Evolutionary conservation across 352 stramenopile species (phyloP).

Genomic region (Globisporangium nunn): DNA sequence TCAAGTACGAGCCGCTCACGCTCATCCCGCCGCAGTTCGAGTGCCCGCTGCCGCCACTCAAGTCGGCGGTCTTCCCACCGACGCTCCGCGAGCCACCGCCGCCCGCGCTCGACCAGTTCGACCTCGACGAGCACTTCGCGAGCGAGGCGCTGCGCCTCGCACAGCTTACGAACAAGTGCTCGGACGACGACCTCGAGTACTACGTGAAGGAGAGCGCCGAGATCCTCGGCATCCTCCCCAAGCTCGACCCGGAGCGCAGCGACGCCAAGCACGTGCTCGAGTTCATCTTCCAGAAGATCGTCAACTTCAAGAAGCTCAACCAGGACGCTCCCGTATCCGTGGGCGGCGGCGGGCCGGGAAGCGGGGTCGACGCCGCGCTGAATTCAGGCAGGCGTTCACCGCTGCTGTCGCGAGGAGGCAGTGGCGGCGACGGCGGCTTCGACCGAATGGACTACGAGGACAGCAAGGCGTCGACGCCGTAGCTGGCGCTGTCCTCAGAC

Average conservation of each 20-base stretch:
- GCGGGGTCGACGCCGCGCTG: slow-evolving; percentile 11
- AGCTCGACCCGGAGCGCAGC: slow-evolving; percentile 58
- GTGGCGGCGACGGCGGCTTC: slow-evolving; percentile 3
- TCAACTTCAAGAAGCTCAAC: slow-evolving; percentile 92
- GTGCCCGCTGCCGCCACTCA: slow-evolving; percentile 88
- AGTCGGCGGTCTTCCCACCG: slow-evolving; percentile 92
- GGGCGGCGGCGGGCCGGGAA: neutral
- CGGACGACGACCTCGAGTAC: slow-evolving; percentile 92
- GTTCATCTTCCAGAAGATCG: slow-evolving; percentile 89
- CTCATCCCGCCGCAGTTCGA: slow-evolving; percentile 95
- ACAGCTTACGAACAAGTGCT: slow-evolving; percentile 95
- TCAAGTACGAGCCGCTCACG: slow-evolving; percentile 93
- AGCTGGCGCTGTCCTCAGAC: neutral
- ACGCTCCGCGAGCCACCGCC: slow-evolving; percentile 84
- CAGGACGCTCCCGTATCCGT: slow-evolving; percentile 34
- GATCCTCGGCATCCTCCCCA: slow-evolving; percentile 86
- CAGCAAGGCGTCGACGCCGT: slow-evolving; percentile 44
- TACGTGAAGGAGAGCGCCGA: slow-evolving; percentile 91
- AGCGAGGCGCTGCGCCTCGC: slow-evolving; percentile 88
- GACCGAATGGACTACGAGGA: slow-evolving; percentile 41
- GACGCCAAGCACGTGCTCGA: slow-evolving; percentile 89
- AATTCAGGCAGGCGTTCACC: slow-evolving; percentile 17
- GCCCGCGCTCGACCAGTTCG: slow-evolving; percentile 93
- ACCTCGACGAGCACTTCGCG: slow-evolving; percentile 96
- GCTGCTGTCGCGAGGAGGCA: slow-evolving; percentile 5